Conservation (phyloP, 78 protist species). For the Cavenderia fasciculata region DNA sequence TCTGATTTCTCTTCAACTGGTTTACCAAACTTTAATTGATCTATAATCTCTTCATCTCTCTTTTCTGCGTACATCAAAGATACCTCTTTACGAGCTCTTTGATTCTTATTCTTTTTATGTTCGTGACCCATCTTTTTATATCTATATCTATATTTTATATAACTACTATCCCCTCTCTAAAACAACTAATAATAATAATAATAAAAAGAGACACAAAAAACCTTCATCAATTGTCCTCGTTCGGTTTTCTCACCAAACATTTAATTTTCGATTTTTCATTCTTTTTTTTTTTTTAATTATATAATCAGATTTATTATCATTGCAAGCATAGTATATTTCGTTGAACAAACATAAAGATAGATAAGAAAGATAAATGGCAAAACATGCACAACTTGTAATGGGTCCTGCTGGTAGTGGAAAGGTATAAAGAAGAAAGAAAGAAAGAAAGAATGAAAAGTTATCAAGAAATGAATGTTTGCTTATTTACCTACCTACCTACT, state of each 20-base stretch:
- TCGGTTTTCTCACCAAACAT: too few species aligned
- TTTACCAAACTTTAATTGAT: constrained; percentile 36
- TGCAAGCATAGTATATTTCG: too few species aligned
- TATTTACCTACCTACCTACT: not conserved
- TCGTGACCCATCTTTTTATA: not conserved
- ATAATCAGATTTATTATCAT: too few species aligned
- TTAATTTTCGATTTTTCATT: too few species aligned
- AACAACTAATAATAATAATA: too few species aligned
- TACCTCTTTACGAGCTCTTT: constrained; percentile 43
- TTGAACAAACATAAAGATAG: not conserved
- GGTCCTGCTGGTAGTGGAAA: constrained; percentile 99
- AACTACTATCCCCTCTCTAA: too few species aligned
- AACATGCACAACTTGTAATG: constrained; percentile 95
- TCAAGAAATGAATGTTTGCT: not conserved
- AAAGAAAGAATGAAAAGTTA: too few species aligned
- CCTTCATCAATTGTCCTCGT: too few species aligned
- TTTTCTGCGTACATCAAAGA: not conserved
- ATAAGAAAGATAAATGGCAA: constrained; percentile 78
- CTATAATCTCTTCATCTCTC: constrained; percentile 27
- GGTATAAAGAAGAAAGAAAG: not conserved
- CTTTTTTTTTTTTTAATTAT: too few species aligned
- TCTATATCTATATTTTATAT: not conserved
- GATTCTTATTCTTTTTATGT: constrained; percentile 62
- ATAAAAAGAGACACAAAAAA: too few species aligned
- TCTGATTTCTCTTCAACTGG: constrained; percentile 19